Evolutionary conservation across 768 basidiomycete genomes (phyloP), one percentile per base, ranked within the genome.

Genomic region (Termitomyces sp.): DNA sequence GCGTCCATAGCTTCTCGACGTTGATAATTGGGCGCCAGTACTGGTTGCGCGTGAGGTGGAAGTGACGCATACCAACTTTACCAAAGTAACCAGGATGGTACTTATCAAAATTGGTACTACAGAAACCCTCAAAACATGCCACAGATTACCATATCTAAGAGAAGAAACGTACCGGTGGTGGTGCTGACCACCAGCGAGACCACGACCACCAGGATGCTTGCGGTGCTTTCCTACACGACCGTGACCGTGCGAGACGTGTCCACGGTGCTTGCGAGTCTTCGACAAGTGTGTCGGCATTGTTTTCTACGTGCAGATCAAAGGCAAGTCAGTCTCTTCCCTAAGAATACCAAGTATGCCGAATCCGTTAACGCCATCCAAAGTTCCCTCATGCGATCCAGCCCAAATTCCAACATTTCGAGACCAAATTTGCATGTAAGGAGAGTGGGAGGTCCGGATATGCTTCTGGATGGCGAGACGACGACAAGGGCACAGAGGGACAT

Each of bases 81-180:
- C 95, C 95, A 75, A 96, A 98, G 93, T 98, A 98, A 91, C 95
- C 95, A 75, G 94, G 94, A 79, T 98, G 95, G 89, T 94, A 98
- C 80, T 96, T 96, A 78, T 96, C 94, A 71, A 96, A 92, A 81
- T 98, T 97, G 71, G 90, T 95, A 61, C 94, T 92, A 62, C 20
- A 36, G 36, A 59, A 26, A 45, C 36, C 6, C 22, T 60, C 36
- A 61, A 49, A n/a, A 45, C 14, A 48, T 55, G 18, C 22, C 49
- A 12, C 28, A 42, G 16, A 22, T 28, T 3, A 32, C 18, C 38
- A 43, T 5, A 58, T 40, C 12, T 18, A 22, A 38, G 14, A 46
- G n/a, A 48, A 43, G 22, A 46, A 47, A 80, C 90, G 68, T 70
- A 92, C 91, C 91, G 81, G 87, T 99, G 97, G 83, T 99, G 97